These are phyloP conservation scores for Capsella bursapastoris DNA, from an alignment of 345 rosid species.

Conservation along the genomic window DNA sequence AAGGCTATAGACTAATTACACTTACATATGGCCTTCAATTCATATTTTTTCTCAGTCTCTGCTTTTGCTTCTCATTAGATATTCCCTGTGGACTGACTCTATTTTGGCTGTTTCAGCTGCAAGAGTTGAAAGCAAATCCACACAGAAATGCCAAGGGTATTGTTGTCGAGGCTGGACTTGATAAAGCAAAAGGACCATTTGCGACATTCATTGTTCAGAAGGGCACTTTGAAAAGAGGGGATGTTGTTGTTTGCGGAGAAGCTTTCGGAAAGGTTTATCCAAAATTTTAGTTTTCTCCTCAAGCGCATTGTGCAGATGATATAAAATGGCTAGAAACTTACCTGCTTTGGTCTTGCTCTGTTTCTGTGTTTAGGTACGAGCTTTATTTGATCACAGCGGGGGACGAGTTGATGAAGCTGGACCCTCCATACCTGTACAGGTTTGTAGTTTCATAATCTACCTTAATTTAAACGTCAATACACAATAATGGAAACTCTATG, in stretches of 20 bases:
- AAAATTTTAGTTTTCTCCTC: constrained; percentile 29
- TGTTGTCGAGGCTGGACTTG: constrained; percentile 91
- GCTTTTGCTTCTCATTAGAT: constrained; percentile 25
- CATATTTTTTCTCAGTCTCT: constrained; percentile 7
- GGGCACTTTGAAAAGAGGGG: constrained; percentile 91
- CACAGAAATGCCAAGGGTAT: constrained; percentile 93
- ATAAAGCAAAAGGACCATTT: constrained; percentile 90
- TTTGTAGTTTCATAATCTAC: constrained; percentile 44
- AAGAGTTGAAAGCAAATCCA: constrained; percentile 98
- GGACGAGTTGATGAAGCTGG: constrained; percentile 85
- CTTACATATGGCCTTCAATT: constrained; percentile 18
- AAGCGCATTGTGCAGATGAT: constrained; percentile 19
- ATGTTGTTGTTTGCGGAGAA: constrained; percentile 91
- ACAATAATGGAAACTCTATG: constrained; percentile 15
- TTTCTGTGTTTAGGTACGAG: constrained; percentile 70
- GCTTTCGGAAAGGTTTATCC: constrained; percentile 92
- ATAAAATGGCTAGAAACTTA: constrained; percentile 28
- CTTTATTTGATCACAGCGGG: constrained; percentile 85
- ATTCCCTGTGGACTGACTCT: constrained; percentile 39
- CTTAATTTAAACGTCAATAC: constrained; percentile 1
- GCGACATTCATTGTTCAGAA: constrained; percentile 95
- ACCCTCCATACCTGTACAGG: constrained; percentile 96
- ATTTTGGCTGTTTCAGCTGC: constrained; percentile 65
- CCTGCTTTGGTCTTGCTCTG: constrained; percentile 24
- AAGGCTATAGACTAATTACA: constrained; percentile 7